Evolutionary conservation across 805 yeast genomes (phyloP).

Genomic region (Lachancea waltii): DNA sequence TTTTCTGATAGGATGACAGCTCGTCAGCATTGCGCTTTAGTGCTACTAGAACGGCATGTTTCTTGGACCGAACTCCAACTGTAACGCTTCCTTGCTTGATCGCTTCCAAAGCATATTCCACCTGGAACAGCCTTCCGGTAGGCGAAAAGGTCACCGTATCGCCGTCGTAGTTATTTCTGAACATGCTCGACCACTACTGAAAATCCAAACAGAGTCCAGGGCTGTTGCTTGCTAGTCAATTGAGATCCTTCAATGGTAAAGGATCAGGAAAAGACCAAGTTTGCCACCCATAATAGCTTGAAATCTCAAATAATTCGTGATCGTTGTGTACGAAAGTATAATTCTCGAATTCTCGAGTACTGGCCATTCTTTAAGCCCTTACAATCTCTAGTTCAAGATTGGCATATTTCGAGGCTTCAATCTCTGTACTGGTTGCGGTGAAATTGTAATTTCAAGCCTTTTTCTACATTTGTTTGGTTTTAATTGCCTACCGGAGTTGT

Average conservation of each 20-base stretch:
- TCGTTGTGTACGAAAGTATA: no score
- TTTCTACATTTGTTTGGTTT: no score
- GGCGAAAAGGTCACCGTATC: conserved; percentile 98
- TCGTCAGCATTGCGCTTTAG: conserved; percentile 96
- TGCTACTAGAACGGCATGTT: conserved; percentile 87
- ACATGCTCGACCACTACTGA: conserved; percentile 36
- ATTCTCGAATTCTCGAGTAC: no score
- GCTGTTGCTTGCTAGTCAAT: no score
- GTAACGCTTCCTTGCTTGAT: conserved; percentile 98
- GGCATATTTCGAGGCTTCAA: no score
- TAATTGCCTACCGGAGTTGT: no score
- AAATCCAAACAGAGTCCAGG: background rate
- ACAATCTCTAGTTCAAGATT: no score
- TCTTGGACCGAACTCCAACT: conserved; percentile 82
- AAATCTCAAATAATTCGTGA: no score
- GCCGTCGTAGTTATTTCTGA: conserved; percentile 97
- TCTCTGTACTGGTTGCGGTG: no score
- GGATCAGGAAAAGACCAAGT: background rate
- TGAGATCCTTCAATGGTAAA: no score
- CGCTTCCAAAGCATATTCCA: conserved; percentile 95
- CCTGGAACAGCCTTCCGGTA: conserved; percentile 96
- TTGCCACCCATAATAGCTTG: background rate
- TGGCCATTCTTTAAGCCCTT: no score
- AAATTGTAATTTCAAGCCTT: no score
- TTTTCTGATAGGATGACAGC: conserved; percentile 92